Evolutionary conservation across 179 eudicot genomes (phyloP).

Genomic region (Beta corolliflora): DNA sequence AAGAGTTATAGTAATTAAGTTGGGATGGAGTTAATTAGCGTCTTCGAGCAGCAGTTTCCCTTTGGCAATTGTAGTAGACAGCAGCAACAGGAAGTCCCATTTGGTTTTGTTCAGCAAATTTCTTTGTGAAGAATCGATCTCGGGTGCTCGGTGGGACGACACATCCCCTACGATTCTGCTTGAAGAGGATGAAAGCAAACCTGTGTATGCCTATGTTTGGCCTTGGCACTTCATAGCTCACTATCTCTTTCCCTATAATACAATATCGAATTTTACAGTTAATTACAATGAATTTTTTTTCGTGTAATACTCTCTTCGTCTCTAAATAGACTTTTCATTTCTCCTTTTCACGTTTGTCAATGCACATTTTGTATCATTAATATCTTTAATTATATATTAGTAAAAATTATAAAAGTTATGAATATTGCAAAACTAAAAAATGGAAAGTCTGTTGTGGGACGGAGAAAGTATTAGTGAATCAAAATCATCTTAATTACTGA

Average conservation of each 20-base stretch:
- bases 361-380: too few species aligned
- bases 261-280: neutral
- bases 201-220: conserved; percentile 91
- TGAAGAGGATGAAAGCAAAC: conserved; percentile 67
- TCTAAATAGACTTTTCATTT: too few species aligned
- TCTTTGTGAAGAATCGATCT: conserved; percentile 60
- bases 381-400: too few species aligned
- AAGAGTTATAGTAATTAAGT: neutral
- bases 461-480: neutral
- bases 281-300: neutral
- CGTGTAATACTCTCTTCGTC: too few species aligned
- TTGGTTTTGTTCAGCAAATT: conserved; percentile 55
- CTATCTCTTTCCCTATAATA: conserved; percentile 56
- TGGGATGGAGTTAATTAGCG: conserved; percentile 37
- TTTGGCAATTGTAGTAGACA: conserved; percentile 75
- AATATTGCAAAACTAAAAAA: too few species aligned
- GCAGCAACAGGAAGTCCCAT: conserved; percentile 83
- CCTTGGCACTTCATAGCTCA: conserved; percentile 72
- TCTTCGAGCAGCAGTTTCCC: conserved; percentile 83
- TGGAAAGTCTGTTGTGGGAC: too few species aligned
- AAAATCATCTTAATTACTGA: neutral
- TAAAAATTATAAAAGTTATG: too few species aligned
- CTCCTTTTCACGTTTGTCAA: too few species aligned
- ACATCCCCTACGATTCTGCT: conserved; percentile 42
- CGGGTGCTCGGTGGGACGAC: conserved; percentile 37